Evolutionary conservation across 2,329 filamentous ascomycete species (phyloP).

Genomic region (Scedosporium aurantiacum): DNA sequence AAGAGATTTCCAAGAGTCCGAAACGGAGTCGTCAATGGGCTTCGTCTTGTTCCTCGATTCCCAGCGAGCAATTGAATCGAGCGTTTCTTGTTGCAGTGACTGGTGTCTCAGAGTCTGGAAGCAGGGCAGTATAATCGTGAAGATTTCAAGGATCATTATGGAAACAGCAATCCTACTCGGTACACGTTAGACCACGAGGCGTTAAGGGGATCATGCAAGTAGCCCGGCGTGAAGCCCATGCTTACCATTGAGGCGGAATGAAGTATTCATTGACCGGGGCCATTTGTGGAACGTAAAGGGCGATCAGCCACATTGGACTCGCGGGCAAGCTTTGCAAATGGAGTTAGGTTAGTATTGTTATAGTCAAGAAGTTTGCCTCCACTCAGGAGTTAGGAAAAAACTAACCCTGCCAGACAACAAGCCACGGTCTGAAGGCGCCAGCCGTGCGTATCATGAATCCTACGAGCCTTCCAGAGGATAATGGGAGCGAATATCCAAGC

Average conservation of each 20-base stretch:
- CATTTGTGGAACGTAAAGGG: constrained; percentile 41
- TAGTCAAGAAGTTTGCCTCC: background rate
- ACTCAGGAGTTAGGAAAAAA: constrained; percentile 2
- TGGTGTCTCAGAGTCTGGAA: constrained; percentile 40
- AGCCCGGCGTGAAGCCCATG: constrained; percentile 7
- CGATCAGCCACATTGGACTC: constrained; percentile 57
- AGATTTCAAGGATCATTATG: constrained; percentile 51
- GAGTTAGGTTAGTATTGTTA: background rate
- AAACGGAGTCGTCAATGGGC: constrained; percentile 18
- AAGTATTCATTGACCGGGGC: constrained; percentile 40
- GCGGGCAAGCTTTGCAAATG: constrained; percentile 40
- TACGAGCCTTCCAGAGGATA: constrained; percentile 49
- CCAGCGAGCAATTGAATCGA: constrained; percentile 38
- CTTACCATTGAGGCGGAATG: constrained; percentile 52
- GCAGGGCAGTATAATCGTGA: constrained; percentile 52
- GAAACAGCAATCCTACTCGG: constrained; percentile 41
- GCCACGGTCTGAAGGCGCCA: constrained; percentile 54
- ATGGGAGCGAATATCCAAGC: constrained; percentile 50
- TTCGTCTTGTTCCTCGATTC: constrained; percentile 28
- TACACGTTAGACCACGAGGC: background rate
- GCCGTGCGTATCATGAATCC: constrained; percentile 53
- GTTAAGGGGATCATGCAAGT: background rate
- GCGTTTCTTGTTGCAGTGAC: constrained; percentile 33
- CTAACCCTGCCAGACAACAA: constrained; percentile 34
- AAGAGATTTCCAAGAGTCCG: constrained; percentile 18